Evolutionary conservation across 805 yeast genomes (phyloP).

Genomic region (Sugiyamaella valdiviana): DNA sequence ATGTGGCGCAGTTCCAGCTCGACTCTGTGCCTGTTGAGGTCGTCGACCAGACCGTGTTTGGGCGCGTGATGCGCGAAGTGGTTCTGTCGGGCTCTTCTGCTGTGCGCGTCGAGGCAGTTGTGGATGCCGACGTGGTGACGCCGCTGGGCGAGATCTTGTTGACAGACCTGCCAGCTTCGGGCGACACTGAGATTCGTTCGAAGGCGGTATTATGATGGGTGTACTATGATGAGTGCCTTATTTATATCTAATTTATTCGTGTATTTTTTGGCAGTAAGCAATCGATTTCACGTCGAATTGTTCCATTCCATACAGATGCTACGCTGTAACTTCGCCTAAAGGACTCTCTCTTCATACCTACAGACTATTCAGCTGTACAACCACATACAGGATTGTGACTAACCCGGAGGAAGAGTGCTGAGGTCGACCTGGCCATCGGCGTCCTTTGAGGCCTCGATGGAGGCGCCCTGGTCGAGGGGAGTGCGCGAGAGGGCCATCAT

Average conservation of each 20-base stretch:
- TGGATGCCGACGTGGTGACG: conserved; percentile 33
- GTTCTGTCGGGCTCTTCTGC: conserved; percentile 37
- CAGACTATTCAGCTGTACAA: no score
- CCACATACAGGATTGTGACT: conserved; percentile 16
- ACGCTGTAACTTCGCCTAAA: background rate
- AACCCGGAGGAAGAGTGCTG: conserved; percentile 94
- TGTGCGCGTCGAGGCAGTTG: conserved; percentile 33
- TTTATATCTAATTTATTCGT: background rate
- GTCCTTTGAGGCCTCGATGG: conserved; percentile 45
- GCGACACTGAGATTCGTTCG: conserved; percentile 18
- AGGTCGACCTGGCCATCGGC: conserved; percentile 73
- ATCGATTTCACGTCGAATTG: background rate
- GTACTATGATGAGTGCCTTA: background rate
- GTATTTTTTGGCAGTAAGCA: background rate
- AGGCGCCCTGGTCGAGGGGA: conserved; percentile 53
- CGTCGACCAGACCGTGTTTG: conserved; percentile 37
- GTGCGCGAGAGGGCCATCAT: conserved; percentile 99
- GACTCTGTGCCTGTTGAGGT: conserved; percentile 40
- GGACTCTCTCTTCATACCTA: no score
- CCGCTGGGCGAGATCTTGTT: conserved; percentile 32
- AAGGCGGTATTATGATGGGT: background rate
- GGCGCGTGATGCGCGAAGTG: conserved; percentile 40
- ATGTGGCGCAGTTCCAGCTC: conserved; percentile 37
- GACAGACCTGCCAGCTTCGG: conserved; percentile 19
- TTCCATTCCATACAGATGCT: background rate